A percentile compares a stretch with the other conserved stretches of the same genome.
Conservation (phyloP, 768 basidiomycete species). For the Lentinula boryana region DNA sequence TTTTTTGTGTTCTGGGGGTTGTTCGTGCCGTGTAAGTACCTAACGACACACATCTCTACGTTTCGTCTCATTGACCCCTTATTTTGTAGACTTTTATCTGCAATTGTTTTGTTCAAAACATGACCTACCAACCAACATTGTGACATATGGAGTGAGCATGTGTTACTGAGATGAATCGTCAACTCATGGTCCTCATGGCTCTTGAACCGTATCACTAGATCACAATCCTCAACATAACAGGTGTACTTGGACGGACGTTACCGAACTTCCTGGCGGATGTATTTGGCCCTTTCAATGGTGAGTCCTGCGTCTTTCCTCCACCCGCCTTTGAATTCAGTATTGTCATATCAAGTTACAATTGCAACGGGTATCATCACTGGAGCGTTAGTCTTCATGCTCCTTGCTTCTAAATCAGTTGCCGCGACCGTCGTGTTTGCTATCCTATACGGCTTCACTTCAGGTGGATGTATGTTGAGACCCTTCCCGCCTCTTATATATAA, state of each 20-base stretch:
- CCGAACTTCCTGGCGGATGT: constrained; percentile 4
- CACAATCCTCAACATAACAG: constrained; percentile 2
- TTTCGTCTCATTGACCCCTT: background rate
- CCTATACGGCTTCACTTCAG: constrained; percentile 5
- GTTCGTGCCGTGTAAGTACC: constrained; percentile 3
- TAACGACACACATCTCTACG: background rate
- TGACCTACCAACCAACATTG: constrained; percentile 1
- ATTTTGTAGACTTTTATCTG: constrained; percentile 4
- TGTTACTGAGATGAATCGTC: background rate
- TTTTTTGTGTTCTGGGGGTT: constrained; percentile 7
- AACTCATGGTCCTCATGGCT: background rate
- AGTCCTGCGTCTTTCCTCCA: background rate
- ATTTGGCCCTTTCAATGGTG: constrained; percentile 4
- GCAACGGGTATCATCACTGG: background rate
- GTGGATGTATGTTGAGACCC: constrained; percentile 1
- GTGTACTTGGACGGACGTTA: constrained; percentile 1
- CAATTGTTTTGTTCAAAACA: constrained; percentile 6
- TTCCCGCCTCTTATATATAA: background rate
- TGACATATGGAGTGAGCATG: constrained; percentile 4
- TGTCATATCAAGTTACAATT: background rate
- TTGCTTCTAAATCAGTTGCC: background rate
- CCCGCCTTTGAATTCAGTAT: background rate
- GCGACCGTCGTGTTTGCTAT: constrained; percentile 2
- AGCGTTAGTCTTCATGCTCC: constrained; percentile 1
- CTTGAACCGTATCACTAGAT: background rate